These are phyloP conservation scores for Leccinum pachyderme DNA, from an alignment of 1,284 basidiomycete genomes.

Conservation along the genomic window DNA sequence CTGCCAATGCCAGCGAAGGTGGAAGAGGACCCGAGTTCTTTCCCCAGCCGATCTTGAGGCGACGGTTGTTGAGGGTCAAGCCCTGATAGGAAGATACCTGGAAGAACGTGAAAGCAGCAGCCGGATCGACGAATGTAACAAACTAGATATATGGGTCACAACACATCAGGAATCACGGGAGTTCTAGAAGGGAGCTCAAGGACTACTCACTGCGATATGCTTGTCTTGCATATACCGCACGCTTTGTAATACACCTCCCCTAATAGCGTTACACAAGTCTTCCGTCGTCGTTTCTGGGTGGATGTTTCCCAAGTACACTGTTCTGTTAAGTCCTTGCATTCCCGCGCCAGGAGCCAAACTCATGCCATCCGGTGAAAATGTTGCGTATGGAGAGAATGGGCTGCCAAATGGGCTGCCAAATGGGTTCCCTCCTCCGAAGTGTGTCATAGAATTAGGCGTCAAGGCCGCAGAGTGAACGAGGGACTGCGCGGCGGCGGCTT, in stretches of 20 bases:
- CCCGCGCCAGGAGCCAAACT: conserved; percentile 38
- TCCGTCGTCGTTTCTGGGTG: conserved; percentile 90
- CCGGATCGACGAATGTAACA: conserved; percentile 87
- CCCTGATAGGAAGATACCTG: conserved; percentile 86
- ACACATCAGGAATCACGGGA: conserved; percentile 5
- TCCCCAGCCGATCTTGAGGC: conserved; percentile 94
- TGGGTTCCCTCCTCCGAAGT: conserved; percentile 23
- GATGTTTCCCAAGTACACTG: conserved; percentile 92
- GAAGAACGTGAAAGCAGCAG: conserved; percentile 88
- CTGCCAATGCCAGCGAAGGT: conserved; percentile 79
- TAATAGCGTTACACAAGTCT: conserved; percentile 90
- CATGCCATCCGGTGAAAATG: conserved; percentile 55
- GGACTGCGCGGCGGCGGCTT: conserved; percentile 78
- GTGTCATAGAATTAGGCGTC: conserved; percentile 27
- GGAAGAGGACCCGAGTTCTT: conserved; percentile 85
- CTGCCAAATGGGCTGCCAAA: conserved; percentile 41
- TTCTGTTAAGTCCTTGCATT: conserved; percentile 73
- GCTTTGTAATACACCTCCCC: conserved; percentile 89
- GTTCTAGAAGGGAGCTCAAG: not conserved
- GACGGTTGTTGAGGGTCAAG: conserved; percentile 84
- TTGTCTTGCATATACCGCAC: conserved; percentile 92
- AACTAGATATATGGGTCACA: conserved; percentile 50
- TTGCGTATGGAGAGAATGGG: conserved; percentile 60
- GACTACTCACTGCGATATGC: conserved; percentile 77
- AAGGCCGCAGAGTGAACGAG: conserved; percentile 59